These are phyloP conservation scores for Alternaria brassicae DNA, from an alignment of 2,329 filamentous ascomycete species.

Conservation along the genomic window DNA sequence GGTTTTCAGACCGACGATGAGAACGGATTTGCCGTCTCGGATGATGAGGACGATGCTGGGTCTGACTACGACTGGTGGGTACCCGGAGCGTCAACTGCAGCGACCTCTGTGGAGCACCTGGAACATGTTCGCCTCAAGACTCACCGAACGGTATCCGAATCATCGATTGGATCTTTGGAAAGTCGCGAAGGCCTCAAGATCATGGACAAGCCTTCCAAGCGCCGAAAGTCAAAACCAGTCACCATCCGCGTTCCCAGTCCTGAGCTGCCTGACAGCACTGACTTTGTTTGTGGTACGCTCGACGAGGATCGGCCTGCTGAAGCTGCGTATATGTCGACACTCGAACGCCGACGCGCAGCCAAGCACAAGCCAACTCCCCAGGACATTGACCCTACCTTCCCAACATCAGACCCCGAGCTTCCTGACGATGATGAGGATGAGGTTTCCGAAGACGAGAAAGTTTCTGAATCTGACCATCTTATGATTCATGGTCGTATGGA, in stretches of 20 bases:
- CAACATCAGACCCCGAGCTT: slow-evolving; percentile 87
- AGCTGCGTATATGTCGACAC: slow-evolving; percentile 85
- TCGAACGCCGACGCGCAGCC: slow-evolving; percentile 79
- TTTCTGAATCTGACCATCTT: slow-evolving; percentile 66
- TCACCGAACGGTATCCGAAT: slow-evolving; percentile 59
- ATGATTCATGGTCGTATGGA: slow-evolving; percentile 78
- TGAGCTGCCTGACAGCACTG: slow-evolving; percentile 93
- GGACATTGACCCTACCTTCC: slow-evolving; percentile 91
- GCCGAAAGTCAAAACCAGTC: slow-evolving; percentile 57
- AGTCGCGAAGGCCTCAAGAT: slow-evolving; percentile 46
- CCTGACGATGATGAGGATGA: slow-evolving; percentile 72
- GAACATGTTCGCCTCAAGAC: slow-evolving; percentile 58
- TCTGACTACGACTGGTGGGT: slow-evolving; percentile 73
- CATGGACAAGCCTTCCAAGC: slow-evolving; percentile 43
- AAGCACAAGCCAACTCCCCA: slow-evolving; percentile 89
- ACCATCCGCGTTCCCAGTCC: slow-evolving; percentile 72
- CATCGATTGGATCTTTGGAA: slow-evolving; percentile 61
- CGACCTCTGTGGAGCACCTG: slow-evolving; percentile 57
- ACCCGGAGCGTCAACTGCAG: slow-evolving; percentile 58
- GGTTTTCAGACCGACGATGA: slow-evolving; percentile 85
- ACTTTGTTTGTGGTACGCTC: slow-evolving; percentile 97
- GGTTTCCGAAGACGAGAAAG: slow-evolving; percentile 36
- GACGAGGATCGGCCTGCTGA: slow-evolving; percentile 96
- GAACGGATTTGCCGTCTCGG: slow-evolving; percentile 73
- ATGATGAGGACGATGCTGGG: slow-evolving; percentile 69